phyloP scores from a whole-genome alignment of 371 early-diverging fungal species.

The Syncephalis plumigaleata region DNA sequence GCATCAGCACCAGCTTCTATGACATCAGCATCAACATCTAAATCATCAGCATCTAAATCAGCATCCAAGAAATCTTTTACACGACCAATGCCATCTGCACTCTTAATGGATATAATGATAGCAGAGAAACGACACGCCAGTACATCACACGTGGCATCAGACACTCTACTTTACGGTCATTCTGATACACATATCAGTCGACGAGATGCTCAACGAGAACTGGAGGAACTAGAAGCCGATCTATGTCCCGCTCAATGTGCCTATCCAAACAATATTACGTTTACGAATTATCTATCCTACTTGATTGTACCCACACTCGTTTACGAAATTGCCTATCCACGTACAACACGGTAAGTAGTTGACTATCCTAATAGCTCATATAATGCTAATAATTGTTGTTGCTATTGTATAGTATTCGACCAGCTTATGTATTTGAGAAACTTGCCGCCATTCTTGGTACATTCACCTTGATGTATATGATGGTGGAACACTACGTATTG shows the following conservation, averaged over 20 bases:
- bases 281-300: conserved; percentile 75
- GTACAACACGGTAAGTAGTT: conserved; percentile 44
- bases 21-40: too few species aligned
- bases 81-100: neutral
- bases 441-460: conserved; percentile 61
- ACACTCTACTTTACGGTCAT: neutral
- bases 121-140: conserved; percentile 7
- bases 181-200: conserved; percentile 12
- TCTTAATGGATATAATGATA: conserved; percentile 4
- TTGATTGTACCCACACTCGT: conserved; percentile 76
- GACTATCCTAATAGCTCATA: neutral
- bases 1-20: too few species aligned
- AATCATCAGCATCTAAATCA: too few species aligned
- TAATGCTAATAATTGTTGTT: conserved; percentile 1
- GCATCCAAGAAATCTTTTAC: too few species aligned
- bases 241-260: conserved; percentile 5
- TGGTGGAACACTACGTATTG: conserved; percentile 69
- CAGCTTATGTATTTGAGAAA: conserved; percentile 75
- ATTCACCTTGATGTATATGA: conserved; percentile 61
- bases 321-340: conserved; percentile 87
- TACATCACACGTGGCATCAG: conserved; percentile 3
- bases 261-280: conserved; percentile 70
- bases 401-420: conserved; percentile 53
- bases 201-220: conserved; percentile 28
- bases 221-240: conserved; percentile 11